Base-by-base conservation (phyloP, 1,284 basidiomycete species). In the Macrocybe sp. region DNA sequence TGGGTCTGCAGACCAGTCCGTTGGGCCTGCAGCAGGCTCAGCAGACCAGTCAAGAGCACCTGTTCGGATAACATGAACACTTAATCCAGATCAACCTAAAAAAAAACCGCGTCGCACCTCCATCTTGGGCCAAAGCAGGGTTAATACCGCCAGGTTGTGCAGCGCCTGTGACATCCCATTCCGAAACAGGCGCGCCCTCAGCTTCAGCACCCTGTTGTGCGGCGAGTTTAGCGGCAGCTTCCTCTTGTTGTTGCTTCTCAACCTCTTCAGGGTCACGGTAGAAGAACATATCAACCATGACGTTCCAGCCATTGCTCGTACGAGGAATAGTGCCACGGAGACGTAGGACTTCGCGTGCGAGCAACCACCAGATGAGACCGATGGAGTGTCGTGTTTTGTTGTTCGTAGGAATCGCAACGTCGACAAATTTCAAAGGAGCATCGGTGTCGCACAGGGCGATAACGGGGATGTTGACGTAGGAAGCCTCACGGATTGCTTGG, bases 201-300 rank as follows among this genome's bases (percentile, higher is more conserved):
- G 76, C 80, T 52, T 78, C 78, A 55, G 73, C 77, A 52, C 75
- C 80, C 55, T 71, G 75, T 54, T 77, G 78, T 51, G 77, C 77
- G 40, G 81, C 78, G 52, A 77, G 74, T 70, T 89, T 91, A 57
- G 88, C 89, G 59, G 88, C 85, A 41, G 89, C 89, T 72, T 93
- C 91, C 68, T 94, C 92, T 66, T 90, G 85, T 63, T 91, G 88
- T 75, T 97, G 94, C 72, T 89, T 92, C 84, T 97, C 95, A 60
- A 97, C 89, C 76, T 98, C 96, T 69, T 98, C 95, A 54, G 96
- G 94, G 76, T 98, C 96, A 64, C 96, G 92, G 86, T 98, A 99
- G 88, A 98, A 98, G 92, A 97, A 98, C 92, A 98, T 94, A 76
- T 98, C 96, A 61, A 96, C 92, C 89, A 99, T 97, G 68, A 97